These are phyloP conservation scores for Boletus tylopilopsis DNA, from an alignment of 768 basidiomycete genomes.

Conservation along the genomic window DNA sequence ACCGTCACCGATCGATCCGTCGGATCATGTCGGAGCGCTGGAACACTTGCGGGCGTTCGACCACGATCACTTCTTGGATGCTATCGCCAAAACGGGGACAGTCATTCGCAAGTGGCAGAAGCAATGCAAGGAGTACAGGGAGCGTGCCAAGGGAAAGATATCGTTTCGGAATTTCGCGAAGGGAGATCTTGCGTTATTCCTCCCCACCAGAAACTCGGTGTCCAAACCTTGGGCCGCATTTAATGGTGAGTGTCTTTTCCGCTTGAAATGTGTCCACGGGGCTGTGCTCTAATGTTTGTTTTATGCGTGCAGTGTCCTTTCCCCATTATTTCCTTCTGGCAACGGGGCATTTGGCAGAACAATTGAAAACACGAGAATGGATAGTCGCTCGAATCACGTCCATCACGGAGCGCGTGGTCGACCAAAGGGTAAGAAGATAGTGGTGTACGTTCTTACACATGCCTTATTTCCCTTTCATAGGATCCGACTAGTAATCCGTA, in stretches of 20 bases:
- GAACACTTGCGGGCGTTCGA: slow-evolving; percentile 73
- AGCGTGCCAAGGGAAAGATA: slow-evolving; percentile 94
- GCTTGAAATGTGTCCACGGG: background rate
- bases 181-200: slow-evolving; percentile 92
- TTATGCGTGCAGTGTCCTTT: slow-evolving; percentile 66
- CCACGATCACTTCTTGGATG: slow-evolving; percentile 82
- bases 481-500: slow-evolving; percentile 87
- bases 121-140: slow-evolving; percentile 93
- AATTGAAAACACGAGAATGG: slow-evolving; percentile 90
- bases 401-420: slow-evolving; percentile 81
- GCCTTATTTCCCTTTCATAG: slow-evolving; percentile 35
- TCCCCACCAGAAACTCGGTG: slow-evolving; percentile 92
- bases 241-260: slow-evolving; percentile 60
- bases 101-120: slow-evolving; percentile 97
- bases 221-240: slow-evolving; percentile 98
- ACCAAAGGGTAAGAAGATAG: slow-evolving; percentile 55
- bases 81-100: slow-evolving; percentile 74
- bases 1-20: slow-evolving; percentile 73
- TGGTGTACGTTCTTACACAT: background rate
- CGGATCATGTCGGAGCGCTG: slow-evolving; percentile 66
- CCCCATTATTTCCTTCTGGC: slow-evolving; percentile 97
- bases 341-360: slow-evolving; percentile 80
- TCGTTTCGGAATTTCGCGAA: slow-evolving; percentile 94
- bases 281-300: background rate
- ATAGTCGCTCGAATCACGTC: slow-evolving; percentile 90